These are phyloP conservation scores for Akanthomyces uredinophilus DNA, from an alignment of 2,329 filamentous ascomycete genomes.

Conservation along the genomic window DNA sequence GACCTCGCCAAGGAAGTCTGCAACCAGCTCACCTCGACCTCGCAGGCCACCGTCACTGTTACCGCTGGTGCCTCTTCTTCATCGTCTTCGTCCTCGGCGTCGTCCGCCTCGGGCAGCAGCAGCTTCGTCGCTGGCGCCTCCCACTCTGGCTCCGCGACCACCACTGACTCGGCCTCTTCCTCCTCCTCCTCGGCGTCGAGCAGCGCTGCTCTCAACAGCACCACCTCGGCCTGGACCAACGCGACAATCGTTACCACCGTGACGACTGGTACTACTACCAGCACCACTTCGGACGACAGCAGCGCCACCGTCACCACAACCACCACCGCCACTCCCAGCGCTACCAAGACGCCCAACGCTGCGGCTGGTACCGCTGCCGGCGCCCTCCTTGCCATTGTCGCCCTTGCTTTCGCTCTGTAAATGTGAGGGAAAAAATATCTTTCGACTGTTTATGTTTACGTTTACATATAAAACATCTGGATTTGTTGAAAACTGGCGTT, in stretches of 20 bases:
- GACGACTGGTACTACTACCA: neutral
- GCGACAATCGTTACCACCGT: neutral
- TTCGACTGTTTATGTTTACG: neutral
- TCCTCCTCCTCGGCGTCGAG: neutral
- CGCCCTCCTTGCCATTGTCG: conserved; percentile 1
- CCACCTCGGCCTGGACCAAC: neutral
- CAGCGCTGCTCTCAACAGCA: neutral
- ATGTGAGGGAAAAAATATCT: neutral
- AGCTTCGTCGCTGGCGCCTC: neutral
- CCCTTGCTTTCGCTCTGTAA: conserved; percentile 2
- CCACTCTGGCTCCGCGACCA: neutral
- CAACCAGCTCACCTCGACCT: neutral
- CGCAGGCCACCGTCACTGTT: neutral
- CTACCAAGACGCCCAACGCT: conserved; percentile 1
- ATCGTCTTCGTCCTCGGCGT: neutral
- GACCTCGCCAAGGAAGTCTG: neutral
- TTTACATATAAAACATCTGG: neutral
- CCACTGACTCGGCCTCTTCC: neutral
- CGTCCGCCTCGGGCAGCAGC: neutral
- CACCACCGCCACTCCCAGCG: neutral
- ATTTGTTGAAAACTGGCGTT: neutral
- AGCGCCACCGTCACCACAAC: neutral
- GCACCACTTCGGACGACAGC: neutral
- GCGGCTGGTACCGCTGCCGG: conserved; percentile 6
- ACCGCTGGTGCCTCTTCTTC: neutral